These are phyloP conservation scores for Actinidia arguta DNA, from an alignment of 179 eudicot species.

Conservation along the genomic window DNA sequence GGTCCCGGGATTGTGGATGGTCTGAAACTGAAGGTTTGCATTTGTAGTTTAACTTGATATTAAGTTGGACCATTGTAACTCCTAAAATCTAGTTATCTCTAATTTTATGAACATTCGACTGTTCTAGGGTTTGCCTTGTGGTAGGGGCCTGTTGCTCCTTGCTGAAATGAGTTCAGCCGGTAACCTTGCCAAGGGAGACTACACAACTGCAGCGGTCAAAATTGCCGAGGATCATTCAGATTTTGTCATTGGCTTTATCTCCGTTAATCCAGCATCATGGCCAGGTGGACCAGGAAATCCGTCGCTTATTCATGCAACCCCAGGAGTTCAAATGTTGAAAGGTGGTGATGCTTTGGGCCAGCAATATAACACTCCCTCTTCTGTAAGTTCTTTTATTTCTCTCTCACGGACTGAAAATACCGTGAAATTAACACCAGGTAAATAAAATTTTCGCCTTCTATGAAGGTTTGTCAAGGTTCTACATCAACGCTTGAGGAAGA, in stretches of 20 bases:
- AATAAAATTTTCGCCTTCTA: too few relatives aligned
- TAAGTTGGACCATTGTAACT: neutral
- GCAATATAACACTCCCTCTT: slow-evolving; percentile 89
- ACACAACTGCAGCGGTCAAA: slow-evolving; percentile 91
- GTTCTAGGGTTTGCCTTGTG: slow-evolving; percentile 76
- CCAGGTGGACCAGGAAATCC: slow-evolving; percentile 73
- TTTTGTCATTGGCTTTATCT: slow-evolving; percentile 95
- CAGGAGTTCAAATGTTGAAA: slow-evolving; percentile 95
- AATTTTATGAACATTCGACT: neutral
- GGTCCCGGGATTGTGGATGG: slow-evolving; percentile 99
- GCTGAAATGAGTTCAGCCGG: slow-evolving; percentile 99
- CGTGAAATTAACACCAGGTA: neutral
- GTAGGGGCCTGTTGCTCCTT: slow-evolving; percentile 86
- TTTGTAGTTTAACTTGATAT: neutral
- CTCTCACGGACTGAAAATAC: neutral
- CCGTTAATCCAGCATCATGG: slow-evolving; percentile 98
- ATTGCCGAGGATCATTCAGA: slow-evolving; percentile 92
- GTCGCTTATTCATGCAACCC: slow-evolving; percentile 86
- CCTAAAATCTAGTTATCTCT: neutral
- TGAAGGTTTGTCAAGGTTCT: neutral
- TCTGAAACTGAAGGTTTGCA: slow-evolving; percentile 76
- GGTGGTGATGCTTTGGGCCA: slow-evolving; percentile 98
- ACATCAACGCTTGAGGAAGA: neutral
- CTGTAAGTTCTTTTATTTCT: slow-evolving; percentile 53
- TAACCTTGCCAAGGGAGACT: slow-evolving; percentile 93